Base-by-base conservation (phyloP, 352 stramenopile species). In the Phytopythium ostracodes region DNA sequence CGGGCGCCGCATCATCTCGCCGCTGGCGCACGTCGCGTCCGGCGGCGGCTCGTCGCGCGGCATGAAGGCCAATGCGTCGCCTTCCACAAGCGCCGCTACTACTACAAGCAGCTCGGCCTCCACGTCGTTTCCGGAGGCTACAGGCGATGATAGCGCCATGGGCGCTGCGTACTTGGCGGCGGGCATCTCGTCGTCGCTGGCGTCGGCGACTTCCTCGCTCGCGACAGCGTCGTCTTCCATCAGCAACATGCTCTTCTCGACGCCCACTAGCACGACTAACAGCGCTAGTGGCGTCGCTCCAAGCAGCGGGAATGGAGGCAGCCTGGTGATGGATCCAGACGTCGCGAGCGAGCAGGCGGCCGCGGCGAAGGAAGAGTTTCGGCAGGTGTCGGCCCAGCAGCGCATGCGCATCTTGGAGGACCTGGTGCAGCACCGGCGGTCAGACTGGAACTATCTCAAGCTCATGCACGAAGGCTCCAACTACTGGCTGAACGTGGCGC, bases 391-490 rank as follows among this genome's bases (percentile, higher is more conserved):
- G 49, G 65, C 73, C 0, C 80, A 92, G 64, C 85, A 94, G 66
- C 71, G 80, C 33, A 84, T 88, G 75, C 75, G 77, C 53, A 75
- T 90, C 38, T 58, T 94, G 36, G 85, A 91, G 55, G 77, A 91
- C 24, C 74, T 94, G 15, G 79, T 92, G 46, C 76, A 89, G 73
- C 68, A 79, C 31, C 78, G 85, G 17, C 82, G 84, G 25, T 78
- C 76, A 15, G 85, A 94, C 72, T 91, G 81, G 77, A 89, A 66
- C 47, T 94, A 94, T 67, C 60, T 94, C 36, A 91, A 91, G 62
- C 70, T 75, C 22, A 91, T 94, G 79, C 85, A 94, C 58, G 70
- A 84, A 62, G 83, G 83, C 20, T 85, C 77, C 20, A 88, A 87
- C 67, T 89, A 89, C 60, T 94, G 84, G 85, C 72, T 94, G 36